Evolutionary conservation across 2,329 filamentous ascomycete genomes (phyloP).

Genomic region (Fusarium keratoplasticum): DNA sequence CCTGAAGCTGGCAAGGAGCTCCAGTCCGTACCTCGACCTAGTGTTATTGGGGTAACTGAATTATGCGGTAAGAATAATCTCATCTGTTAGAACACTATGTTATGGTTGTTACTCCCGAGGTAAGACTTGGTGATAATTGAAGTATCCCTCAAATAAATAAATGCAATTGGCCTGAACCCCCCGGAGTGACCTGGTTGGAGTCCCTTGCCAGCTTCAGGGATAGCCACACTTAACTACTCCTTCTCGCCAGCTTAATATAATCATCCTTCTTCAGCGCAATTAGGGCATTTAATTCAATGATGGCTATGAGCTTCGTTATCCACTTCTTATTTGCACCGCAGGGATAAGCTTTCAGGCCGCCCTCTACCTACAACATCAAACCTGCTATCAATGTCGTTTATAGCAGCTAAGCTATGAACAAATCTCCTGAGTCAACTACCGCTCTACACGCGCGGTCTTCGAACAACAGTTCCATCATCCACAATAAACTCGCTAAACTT

Average conservation of each 20-base stretch:
- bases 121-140: no score
- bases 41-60: no score
- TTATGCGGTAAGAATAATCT: no score
- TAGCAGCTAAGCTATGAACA: background rate
- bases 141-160: no score
- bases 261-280: background rate
- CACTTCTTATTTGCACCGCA: background rate
- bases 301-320: background rate
- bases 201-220: no score
- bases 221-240: background rate
- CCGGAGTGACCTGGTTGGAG: no score
- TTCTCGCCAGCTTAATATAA: background rate
- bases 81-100: no score
- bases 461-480: constrained; percentile 20
- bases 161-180: no score
- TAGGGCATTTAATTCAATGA: background rate
- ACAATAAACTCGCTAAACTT: constrained; percentile 42
- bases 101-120: no score
- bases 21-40: no score
- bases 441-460: constrained; percentile 1
- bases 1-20: no score
- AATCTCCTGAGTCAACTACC: background rate
- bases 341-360: background rate
- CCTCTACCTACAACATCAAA: background rate
- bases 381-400: no score